phyloP scores from a whole-genome alignment of 768 basidiomycete genomes.

The Kwoniella dendrophila region DNA sequence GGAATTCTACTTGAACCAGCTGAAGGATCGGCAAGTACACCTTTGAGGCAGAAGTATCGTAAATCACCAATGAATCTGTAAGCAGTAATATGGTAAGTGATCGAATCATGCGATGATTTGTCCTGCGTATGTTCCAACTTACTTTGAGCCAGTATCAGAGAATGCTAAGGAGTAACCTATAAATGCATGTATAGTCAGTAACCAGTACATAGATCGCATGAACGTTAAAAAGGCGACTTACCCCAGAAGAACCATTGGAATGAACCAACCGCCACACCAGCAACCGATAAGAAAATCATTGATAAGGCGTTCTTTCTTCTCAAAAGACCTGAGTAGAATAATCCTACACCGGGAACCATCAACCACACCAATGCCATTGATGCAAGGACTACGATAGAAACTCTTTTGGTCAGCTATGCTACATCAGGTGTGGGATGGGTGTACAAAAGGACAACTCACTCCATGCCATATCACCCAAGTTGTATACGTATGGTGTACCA shows the following conservation, averaged over 20 bases:
- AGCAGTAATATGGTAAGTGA: neutral
- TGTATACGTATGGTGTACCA: slow-evolving; percentile 40
- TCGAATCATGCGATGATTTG: neutral
- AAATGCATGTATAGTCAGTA: neutral
- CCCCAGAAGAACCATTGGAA: slow-evolving; percentile 70
- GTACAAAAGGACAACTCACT: slow-evolving; percentile 25
- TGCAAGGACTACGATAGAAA: slow-evolving; percentile 31
- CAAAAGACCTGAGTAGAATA: slow-evolving; percentile 56
- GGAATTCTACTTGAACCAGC: slow-evolving; percentile 81
- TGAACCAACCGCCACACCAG: slow-evolving; percentile 54
- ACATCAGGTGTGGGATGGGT: neutral
- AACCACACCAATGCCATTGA: slow-evolving; percentile 56
- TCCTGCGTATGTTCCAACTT: slow-evolving; percentile 10
- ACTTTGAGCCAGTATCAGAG: slow-evolving; percentile 61
- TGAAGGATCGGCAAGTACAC: slow-evolving; percentile 71
- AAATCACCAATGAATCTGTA: slow-evolving; percentile 80
- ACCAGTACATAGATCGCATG: too few relatives aligned
- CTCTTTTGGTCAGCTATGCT: slow-evolving; percentile 1
- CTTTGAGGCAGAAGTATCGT: slow-evolving; percentile 71
- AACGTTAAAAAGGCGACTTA: neutral
- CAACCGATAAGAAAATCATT: slow-evolving; percentile 56
- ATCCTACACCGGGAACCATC: slow-evolving; percentile 55
- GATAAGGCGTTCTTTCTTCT: slow-evolving; percentile 59
- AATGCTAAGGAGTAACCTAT: slow-evolving; percentile 84
- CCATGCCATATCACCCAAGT: slow-evolving; percentile 55